phyloP scores from a whole-genome alignment of 225 moss, liverwort and hornwort species.

The Pleurozium schreberi region DNA sequence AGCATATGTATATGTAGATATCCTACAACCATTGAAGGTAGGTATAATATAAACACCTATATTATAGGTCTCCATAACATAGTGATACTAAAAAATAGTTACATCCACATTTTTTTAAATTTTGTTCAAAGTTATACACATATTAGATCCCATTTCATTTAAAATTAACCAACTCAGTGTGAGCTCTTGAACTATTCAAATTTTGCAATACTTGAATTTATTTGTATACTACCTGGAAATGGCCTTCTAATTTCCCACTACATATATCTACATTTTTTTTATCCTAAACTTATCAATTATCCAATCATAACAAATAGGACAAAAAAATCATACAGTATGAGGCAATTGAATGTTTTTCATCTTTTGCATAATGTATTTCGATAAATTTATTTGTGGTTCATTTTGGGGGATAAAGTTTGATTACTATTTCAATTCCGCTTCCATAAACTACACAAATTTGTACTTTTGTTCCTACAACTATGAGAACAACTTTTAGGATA shows the following conservation, averaged over 20 bases:
- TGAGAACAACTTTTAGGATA: too few species aligned
- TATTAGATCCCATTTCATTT: background rate
- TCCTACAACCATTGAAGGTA: too few species aligned
- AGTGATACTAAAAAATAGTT: too few species aligned
- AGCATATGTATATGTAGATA: too few species aligned
- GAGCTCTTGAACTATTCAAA: background rate
- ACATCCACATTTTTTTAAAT: background rate
- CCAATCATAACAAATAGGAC: fast-evolving
- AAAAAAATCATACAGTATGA: background rate
- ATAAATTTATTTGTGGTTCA: background rate
- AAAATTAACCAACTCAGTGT: too few species aligned
- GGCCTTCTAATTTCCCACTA: background rate
- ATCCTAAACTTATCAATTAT: too few species aligned
- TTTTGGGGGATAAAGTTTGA: fast-evolving
- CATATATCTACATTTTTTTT: background rate
- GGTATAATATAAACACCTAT: too few species aligned
- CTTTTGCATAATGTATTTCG: background rate
- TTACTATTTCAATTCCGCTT: background rate
- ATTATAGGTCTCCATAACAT: too few species aligned
- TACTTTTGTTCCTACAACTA: background rate
- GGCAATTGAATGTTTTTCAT: background rate
- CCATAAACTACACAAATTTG: background rate
- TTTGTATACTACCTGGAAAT: background rate
- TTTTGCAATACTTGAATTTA: background rate
- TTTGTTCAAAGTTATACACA: background rate